Percentiles rank a stretch among this genome's conserved stretches.
These are phyloP conservation scores for Neltuma alba DNA, from an alignment of 306 rosid genomes.

Conservation along the genomic window DNA sequence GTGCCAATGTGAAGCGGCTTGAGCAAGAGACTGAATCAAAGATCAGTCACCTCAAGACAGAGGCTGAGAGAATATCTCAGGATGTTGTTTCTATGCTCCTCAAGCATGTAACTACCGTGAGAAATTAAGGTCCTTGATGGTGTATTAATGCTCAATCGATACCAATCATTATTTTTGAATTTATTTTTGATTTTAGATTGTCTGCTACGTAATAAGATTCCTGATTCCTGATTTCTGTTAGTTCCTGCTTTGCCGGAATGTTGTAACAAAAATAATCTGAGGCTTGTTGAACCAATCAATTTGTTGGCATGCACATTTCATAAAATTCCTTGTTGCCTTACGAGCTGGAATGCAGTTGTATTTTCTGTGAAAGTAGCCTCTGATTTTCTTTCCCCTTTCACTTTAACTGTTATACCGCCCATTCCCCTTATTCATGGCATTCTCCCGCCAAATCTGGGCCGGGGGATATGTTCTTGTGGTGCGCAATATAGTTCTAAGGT, in stretches of 20 bases:
- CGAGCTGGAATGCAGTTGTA: neutral
- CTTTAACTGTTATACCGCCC: neutral
- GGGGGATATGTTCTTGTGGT: neutral
- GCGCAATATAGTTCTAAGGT: neutral
- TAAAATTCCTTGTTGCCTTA: neutral
- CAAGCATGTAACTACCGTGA: constrained; percentile 75
- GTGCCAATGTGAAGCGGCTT: constrained; percentile 91
- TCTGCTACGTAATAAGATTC: constrained; percentile 27
- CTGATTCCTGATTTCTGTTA: constrained; percentile 31
- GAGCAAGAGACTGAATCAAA: constrained; percentile 70
- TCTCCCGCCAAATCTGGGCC: neutral
- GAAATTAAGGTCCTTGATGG: constrained; percentile 44
- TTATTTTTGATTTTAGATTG: constrained; percentile 28
- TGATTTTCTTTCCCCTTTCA: too few species aligned
- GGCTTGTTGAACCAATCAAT: neutral
- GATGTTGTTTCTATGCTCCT: constrained; percentile 78
- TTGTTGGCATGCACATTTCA: constrained; percentile 6
- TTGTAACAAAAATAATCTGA: constrained; percentile 31
- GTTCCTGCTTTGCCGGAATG: constrained; percentile 21
- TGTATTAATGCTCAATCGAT: constrained; percentile 28
- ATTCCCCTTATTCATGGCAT: neutral
- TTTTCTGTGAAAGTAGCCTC: too few species aligned
- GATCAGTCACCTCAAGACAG: constrained; percentile 61
- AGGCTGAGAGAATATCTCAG: constrained; percentile 62
- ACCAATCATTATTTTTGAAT: constrained; percentile 26